Base-by-base conservation (phyloP, 371 early-diverging fungal species). In the Apophysomyces variabilis region DNA sequence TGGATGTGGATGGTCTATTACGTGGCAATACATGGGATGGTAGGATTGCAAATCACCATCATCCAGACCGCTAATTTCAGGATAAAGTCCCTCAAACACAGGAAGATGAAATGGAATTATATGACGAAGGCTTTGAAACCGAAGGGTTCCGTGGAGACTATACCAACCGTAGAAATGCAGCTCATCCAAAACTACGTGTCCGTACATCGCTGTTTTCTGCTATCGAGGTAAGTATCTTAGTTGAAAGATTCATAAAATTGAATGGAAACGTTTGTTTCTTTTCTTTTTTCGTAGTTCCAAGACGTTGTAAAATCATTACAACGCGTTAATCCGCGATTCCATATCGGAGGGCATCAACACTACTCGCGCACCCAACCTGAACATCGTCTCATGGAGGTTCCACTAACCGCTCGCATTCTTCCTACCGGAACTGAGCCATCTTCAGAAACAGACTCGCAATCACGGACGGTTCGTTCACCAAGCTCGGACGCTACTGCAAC, bases 221-320 rank as follows among this genome's bases (percentile, higher is more conserved):
- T 16, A 76, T 82, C 14, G 82, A 81, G 72, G 82, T 76, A 70
- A 43, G 13, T 61, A 13, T 3, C n/a, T 9, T 41, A 1, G 11
- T 58, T 39, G 7, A n/a, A 38, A 39, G 37, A 60, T 61, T 13
- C 8, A n/a, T 4, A 5, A n/a, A 57, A n/a, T 38, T 57, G 11
- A 58, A 21, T 45, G 21, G 26, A 26, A 26, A 26, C 32, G 3
- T 26, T 26, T 2, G 26, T 26, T 26, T 26, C 32, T 21, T 36
- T 63, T 41, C 32, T 47, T 11, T 21, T 61, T 57, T 8, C 38
- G n/a, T 57, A 85, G 85, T 85, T 85, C 65, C 79, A 82, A 67
- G 83, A 82, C 61, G 81, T 82, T 1, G 82, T 85, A 0, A 74
- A 75, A 39, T 85, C 85, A 4, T 60, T 85, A 3, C 72, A 78